Evolutionary conservation across 768 basidiomycete genomes (phyloP), one percentile per base, ranked within the genome.

Genomic region (Tulasnella calospora): DNA sequence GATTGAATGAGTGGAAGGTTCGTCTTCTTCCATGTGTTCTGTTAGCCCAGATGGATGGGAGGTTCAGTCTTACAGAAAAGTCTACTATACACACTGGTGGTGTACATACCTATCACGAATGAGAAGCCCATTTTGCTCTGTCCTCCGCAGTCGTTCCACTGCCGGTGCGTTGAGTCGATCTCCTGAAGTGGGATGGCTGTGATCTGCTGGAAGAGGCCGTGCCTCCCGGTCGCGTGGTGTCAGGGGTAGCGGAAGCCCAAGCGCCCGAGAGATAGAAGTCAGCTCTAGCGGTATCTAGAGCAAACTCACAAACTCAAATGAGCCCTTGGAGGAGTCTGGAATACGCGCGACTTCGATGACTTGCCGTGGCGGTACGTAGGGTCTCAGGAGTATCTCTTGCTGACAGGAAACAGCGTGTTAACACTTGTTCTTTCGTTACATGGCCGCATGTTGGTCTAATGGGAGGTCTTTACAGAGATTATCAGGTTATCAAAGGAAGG

Each of bases 21-120:
- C 96, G 83, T 98, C 96, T 73, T 96, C 94, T 83, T 98, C 96
- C 92, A 98, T 95, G 83, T 96, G 95, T 81, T 96, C 95, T 94
- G 82, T 10, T 69, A 21, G 57, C n/a, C 17, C 13, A 46, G 4
- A 27, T 30, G 33, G 30, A 33, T 40, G 27, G 23, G 36, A 19
- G 19, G 27, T 41, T 33, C 77, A 76, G n/a, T 33, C 61, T 35
- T 35, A 1, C 33, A 13, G 27, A 30, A 67, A 27, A 35, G 23
- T 30, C 12, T 4, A 72, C 70, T 35, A 47, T 21, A n/a, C 44
- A 23, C 21, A n/a, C 79, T 79, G 19, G 21, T 38, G 51, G 70
- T 21, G 44, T 47, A 81, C 84, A 73, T 71, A 89, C 90, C 90
- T 73, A 91, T 90, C 73, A 89, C 88, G 83, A 90, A 92, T 78